Percentiles rank a stretch among this genome's conserved stretches.
Evolutionary conservation across 2,329 filamentous ascomycete species (phyloP).

Genomic region (Colletotrichum sp.): DNA sequence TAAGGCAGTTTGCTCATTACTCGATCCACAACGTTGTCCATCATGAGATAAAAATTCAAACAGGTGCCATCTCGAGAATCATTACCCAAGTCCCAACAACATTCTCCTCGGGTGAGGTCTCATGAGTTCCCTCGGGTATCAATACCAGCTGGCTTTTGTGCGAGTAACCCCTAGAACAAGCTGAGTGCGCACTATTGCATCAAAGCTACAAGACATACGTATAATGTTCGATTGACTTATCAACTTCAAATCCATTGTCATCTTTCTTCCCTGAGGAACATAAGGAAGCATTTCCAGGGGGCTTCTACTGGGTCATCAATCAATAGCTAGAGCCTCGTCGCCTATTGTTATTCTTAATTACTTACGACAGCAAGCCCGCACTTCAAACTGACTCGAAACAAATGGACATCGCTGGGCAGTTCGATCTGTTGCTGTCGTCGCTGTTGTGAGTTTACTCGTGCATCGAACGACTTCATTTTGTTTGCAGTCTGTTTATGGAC

Average conservation of each 20-base stretch:
- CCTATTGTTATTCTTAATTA: not conserved
- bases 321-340: not conserved
- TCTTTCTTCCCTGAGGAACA: not conserved
- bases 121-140: rapidly evolving
- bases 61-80: not conserved
- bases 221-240: not conserved
- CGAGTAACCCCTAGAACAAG: not conserved
- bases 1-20: not conserved
- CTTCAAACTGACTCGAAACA: not conserved
- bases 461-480: not conserved
- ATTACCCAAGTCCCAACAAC: not conserved
- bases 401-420: too few species aligned
- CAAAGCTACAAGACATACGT: not conserved
- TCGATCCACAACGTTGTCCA: not conserved
- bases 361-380: rapidly evolving
- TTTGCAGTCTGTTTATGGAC: not conserved
- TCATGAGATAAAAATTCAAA: not conserved
- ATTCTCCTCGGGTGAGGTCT: not conserved
- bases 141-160: rapidly evolving
- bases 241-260: not conserved
- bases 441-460: not conserved
- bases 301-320: not conserved
- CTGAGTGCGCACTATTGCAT: not conserved
- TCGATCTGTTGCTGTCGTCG: not conserved
- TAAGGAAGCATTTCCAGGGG: not conserved